These are phyloP conservation scores for Dictyostelium brefeldianum DNA, from an alignment of 78 protist genomes.

Conservation along the genomic window DNA sequence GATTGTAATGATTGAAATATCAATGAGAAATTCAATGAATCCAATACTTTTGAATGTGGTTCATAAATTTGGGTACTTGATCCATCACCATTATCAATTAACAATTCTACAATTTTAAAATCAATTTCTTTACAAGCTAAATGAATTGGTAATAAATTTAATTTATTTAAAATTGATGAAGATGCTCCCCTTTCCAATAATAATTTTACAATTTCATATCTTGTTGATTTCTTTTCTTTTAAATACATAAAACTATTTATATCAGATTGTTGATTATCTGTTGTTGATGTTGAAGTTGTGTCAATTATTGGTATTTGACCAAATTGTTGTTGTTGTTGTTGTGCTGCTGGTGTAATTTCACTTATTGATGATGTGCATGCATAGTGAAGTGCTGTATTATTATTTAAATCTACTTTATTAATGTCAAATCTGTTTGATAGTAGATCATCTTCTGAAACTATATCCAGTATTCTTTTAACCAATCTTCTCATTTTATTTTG, in stretches of 20 bases:
- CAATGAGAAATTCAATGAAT: constrained; percentile 19
- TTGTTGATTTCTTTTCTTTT: constrained; percentile 32
- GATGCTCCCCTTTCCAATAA: constrained; percentile 32
- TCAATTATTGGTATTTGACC: background rate
- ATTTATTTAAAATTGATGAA: background rate
- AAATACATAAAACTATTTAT: constrained; percentile 27
- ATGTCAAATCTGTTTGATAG: constrained; percentile 19
- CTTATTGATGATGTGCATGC: constrained; percentile 37
- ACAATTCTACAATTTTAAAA: constrained; percentile 11
- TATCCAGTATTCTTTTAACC: constrained; percentile 26
- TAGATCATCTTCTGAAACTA: constrained; percentile 6
- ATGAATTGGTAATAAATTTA: constrained; percentile 18
- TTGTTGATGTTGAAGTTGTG: background rate
- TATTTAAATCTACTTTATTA: constrained; percentile 34
- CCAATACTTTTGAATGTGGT: constrained; percentile 26
- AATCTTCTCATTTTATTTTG: constrained; percentile 14
- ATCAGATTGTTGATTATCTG: background rate
- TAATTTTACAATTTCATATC: background rate
- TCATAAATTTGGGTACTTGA: background rate
- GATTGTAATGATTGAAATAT: constrained; percentile 35
- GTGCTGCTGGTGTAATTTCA: constrained; percentile 4
- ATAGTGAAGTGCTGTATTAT: constrained; percentile 64
- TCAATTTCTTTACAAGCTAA: constrained; percentile 39
- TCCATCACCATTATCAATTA: background rate
- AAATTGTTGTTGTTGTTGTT: background rate